phyloP scores from a whole-genome alignment of 768 basidiomycete species.

The Leccinum boreale region DNA sequence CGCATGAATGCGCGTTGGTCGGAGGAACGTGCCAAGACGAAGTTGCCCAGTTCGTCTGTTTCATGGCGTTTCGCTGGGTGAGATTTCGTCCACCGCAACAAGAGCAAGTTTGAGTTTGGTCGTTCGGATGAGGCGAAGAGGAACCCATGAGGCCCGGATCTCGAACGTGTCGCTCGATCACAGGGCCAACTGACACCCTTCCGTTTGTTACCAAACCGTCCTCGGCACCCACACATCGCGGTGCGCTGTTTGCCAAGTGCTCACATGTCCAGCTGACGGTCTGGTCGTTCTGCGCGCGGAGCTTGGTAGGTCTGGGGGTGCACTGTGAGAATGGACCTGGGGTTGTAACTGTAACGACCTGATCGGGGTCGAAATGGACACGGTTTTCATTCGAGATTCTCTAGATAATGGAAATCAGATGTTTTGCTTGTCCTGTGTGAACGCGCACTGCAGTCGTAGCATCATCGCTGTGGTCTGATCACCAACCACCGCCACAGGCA shows the following conservation, averaged over 20 bases:
- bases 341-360: background rate
- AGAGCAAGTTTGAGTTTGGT: background rate
- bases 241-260: background rate
- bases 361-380: conserved; percentile 5
- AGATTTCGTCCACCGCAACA: background rate
- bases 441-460: background rate
- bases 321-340: conserved; percentile 20
- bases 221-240: conserved; percentile 10
- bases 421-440: background rate
- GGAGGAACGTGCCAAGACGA: background rate
- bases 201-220: background rate
- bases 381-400: background rate
- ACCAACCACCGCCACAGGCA: conserved; percentile 15
- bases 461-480: background rate
- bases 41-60: background rate
- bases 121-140: background rate
- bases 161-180: conserved; percentile 4
- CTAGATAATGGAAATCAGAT: background rate
- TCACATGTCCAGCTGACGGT: conserved; percentile 11
- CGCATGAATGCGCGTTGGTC: background rate
- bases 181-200: background rate
- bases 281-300: background rate
- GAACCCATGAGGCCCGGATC: background rate
- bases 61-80: background rate
- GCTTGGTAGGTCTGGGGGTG: background rate